A percentile compares a stretch with the other conserved stretches of the same genome.
Evolutionary conservation across 2,329 filamentous ascomycete species (phyloP).

Genomic region (Verticillium nonalfalfae): DNA sequence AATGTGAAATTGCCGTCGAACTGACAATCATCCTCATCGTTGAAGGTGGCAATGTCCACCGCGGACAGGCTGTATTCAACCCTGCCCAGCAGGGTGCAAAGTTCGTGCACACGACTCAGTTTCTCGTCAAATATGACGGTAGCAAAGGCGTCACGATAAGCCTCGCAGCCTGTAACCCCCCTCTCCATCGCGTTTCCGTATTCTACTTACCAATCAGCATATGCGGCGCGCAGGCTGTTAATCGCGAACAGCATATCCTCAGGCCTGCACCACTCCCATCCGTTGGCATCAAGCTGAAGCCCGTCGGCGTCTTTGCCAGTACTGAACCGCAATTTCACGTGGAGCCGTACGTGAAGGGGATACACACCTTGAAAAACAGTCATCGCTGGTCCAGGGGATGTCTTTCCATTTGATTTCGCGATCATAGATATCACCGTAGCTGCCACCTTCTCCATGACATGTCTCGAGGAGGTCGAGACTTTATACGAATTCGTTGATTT

Average conservation of each 20-base stretch:
- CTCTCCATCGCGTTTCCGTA: background rate
- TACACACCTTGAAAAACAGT: background rate
- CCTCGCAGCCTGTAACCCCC: no score
- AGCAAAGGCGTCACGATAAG: no score
- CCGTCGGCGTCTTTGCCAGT: background rate
- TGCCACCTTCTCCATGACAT: background rate
- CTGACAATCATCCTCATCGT: no score
- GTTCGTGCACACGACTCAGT: no score
- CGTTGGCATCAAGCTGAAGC: background rate
- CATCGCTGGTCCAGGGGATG: background rate
- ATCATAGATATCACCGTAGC: background rate
- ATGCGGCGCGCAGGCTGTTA: background rate
- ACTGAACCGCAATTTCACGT: background rate
- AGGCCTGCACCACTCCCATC: background rate
- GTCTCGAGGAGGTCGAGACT: background rate
- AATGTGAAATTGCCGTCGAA: no score
- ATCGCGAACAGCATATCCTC: background rate
- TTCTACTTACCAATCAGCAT: background rate
- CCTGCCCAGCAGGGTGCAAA: no score
- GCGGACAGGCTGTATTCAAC: background rate
- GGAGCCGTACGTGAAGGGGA: background rate
- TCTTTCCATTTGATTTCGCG: background rate
- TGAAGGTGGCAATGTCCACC: no score
- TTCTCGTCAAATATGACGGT: no score
- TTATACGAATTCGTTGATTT: no score